Evolutionary conservation across 306 rosid genomes (phyloP), one percentile per base, ranked within the genome.

Genomic region (Urtica urens): DNA sequence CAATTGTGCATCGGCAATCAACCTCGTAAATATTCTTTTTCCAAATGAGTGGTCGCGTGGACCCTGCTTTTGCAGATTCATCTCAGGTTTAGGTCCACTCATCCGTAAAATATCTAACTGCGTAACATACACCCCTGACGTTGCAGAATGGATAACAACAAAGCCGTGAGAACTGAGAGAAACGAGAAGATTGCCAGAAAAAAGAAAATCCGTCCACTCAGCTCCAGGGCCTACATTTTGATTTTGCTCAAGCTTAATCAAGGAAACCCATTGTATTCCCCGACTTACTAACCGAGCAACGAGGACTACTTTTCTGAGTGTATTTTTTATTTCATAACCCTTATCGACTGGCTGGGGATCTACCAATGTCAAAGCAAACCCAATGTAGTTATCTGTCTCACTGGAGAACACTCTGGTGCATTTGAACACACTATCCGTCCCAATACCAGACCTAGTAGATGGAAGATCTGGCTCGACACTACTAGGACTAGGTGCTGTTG

Each of bases 191-290:
- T 75, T 57, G 58, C 75, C 93, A 47, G 78, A 79, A 81, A 90
- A 79, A 67, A 68, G 53, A 69, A 84, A 90, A 68, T 84, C 92
- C 3, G 38, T 44, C 93, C 97, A 90, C 70, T 74, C 77, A 63
- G 44, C 65, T 55, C 46, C 55, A 20, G 61, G 71, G 45, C 62
- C 63, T 30, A 39, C 50, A 55, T 66, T 49, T 64, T 62, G 63
- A 62, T 70, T 68, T 66, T 84, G 81, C 28, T 81, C 84, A 62
- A 72, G 86, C 68, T 81, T 79, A 67, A 81, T 78, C 45, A 56
- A 47, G 48, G 93, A 81, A 57, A 81, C 76, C 95, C 90, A 90
- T 26, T 69, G 78, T 55, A 90, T 81, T 55, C 84, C 94, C 76
- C 53, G 54, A 29, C 29, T 62, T 38, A 72, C 69, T 59, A 77